Base-by-base conservation (phyloP, 768 basidiomycete genomes). In the Pholiota conissans region DNA sequence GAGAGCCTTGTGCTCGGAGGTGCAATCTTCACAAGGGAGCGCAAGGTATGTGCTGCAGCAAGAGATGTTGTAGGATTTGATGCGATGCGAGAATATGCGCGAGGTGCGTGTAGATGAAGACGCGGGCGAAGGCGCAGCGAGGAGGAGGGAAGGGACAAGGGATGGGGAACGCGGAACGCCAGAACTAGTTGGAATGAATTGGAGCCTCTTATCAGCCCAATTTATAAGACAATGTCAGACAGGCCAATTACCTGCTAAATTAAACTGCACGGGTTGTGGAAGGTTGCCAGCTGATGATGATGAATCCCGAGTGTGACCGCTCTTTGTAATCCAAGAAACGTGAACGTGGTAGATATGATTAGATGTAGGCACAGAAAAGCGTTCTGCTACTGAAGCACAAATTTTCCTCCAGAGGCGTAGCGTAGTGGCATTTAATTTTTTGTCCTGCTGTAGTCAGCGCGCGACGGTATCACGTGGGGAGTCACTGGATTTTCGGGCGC, bases 101-200 rank as follows among this genome's bases (percentile, higher is more conserved):
- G 42, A 24, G 18, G 4, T 22, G 42, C 24, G 20, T 45, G 42
- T 18, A 10, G 14, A 30, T 8, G 20, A 18, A 52, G 50, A 28
- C 32, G 52, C 20, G 37, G 26, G 20, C 18, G 32, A 8, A 35
- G 26, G 18, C 34, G 37, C 29, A 20, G 49, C 49, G 52, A 35
- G 18, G 22, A 20, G 34, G 57, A 57, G 27, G 45, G 49, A 47
- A 49, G 52, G 18, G 22, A 20, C 32, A 55, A 57, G 27, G 45
- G 49, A 47, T 52, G 52, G 35, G 60, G 39, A 55, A 56, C 53
- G 30, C 52, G 60, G 49, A 52, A 63, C 58, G 68, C 66, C 66
- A 69, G 65, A 49, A 57, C 61, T 66, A 37, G 32, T 9, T 45
- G 49, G 27, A 59, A 49, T 29, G 45, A 29, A 52, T 52, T 49